Evolutionary conservation across 805 yeast species (phyloP), one percentile per base, ranked within the genome.

Genomic region (Scheffersomyces stipitis): DNA sequence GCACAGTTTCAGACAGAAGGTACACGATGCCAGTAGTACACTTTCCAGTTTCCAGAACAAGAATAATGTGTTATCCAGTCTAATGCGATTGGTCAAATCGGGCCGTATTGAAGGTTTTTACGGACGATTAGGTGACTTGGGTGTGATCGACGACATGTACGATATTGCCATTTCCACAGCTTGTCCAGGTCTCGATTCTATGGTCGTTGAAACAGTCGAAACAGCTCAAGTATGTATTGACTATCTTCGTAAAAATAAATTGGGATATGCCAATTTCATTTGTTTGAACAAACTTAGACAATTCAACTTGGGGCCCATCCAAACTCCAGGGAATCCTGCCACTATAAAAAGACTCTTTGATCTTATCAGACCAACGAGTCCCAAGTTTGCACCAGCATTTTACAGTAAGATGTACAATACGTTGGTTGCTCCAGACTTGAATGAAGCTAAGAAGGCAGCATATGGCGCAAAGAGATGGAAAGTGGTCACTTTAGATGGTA

Each of bases 141-240:
- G 96, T n/a, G 73, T 76, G 2, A 93, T 93, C 45, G 96, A 88
- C 56, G 86, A 84, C 45, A 75, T 78, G 51, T 93, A 85, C 57
- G 98, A 95, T 61, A 77, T 89, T 35, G 99, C 99, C 0, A 80
- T 93, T 6, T 89, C 98, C 0, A 93, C 98, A 0, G 98, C 96
- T 0, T 88, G 93, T 46, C 89, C 95, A 1, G 81, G 90, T 6
- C 69, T 93, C 39, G 95, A 91, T 56, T 91, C 95, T 44, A 80
- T 89, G 73, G 98, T 93, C 13, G 98, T 93, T 3, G 97, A 89
- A 32, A 68, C 79, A 0, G 82, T 77, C 13, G 81, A 76, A 46
- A 72, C 73, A 1, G 83, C 80, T 0, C 81, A 76, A 47, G 64
- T 66, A 17, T 77, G 81, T 54, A 84, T 93, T 37, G 91, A 86